Base-by-base conservation (phyloP, 768 basidiomycete species). In the Russula sp. region DNA sequence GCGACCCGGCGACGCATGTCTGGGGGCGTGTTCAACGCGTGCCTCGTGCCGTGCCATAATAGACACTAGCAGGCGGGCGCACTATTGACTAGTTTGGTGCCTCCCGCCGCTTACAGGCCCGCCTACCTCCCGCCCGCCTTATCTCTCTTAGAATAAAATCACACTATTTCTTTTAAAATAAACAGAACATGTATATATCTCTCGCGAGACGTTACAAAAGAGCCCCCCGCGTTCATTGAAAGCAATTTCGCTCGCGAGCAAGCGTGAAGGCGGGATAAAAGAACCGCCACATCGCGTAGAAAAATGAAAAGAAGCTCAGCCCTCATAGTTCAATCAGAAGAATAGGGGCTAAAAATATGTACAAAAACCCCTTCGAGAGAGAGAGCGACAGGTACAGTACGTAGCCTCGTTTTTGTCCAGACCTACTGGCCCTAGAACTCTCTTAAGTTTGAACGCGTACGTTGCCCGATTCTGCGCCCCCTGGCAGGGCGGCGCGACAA, bases 1-100 rank as follows among this genome's bases (percentile, higher is more conserved):
- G 28, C 28, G 34, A 61, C 60, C 28, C 28, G 28, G 28, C 28
- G 30, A 30, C 36, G 55, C 59, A 28, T 65, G 64, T 51, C 55
- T 57, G 60, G 46, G 36, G 61, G 18, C 64, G 64, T 65, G 64
- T 65, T 65, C 55, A 48, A 55, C 64, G 64, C 64, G 64, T 65
- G 64, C 48, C 54, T 65, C 54, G n/a, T 34, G 54, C 38, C 40
- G 40, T 60, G 40, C n/a, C 51, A 53, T 52, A n/a, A 34, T 22
- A n/a, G 24, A 11, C 32, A 55, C 38, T 36, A 40, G 14, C 38
- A 40, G 6, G 8, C n/a, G 32, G 11, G 52, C 59, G 53, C 57
- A 28, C 59, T 51, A 34, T 52, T 57, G 40, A 50, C 54, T 57
- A 56, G 50, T 52, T 59, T 9, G n/a, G 57, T 18, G n/a, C 14